A percentile compares a stretch with the other conserved stretches of the same genome.
Evolutionary conservation across 2,329 filamentous ascomycete species (phyloP).

Genomic region (Aureobasidium vineae): DNA sequence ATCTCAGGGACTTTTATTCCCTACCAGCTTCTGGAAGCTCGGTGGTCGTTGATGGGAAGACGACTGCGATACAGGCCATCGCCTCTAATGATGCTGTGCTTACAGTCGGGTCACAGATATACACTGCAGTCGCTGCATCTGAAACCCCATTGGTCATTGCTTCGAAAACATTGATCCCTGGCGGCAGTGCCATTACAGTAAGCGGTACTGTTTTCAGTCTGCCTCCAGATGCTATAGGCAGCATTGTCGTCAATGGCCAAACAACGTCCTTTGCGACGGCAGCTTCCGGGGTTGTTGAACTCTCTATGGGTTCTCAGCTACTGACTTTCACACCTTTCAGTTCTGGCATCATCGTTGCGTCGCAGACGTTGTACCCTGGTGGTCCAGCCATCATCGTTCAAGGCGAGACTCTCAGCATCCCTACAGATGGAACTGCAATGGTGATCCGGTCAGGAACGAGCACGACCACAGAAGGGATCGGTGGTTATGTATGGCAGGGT

Average conservation of each 20-base stretch:
- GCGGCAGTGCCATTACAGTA: background rate
- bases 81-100: background rate
- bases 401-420: constrained; percentile 27
- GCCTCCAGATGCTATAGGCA: background rate
- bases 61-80: background rate
- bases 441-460: background rate
- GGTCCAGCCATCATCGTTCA: constrained; percentile 36
- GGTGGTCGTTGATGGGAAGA: background rate
- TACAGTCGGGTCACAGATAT: background rate
- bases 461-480: background rate
- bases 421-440: background rate
- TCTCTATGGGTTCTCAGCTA: background rate
- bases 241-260: background rate
- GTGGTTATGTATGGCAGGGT: constrained; percentile 8
- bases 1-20: constrained; percentile 7
- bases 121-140: background rate
- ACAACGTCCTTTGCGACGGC: background rate
- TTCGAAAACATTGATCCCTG: constrained; percentile 16
- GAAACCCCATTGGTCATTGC: background rate
- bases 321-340: background rate
- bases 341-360: constrained; percentile 1
- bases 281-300: background rate
- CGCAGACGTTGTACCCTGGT: constrained; percentile 23
- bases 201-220: background rate
- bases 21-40: constrained; percentile 2